Evolutionary conservation across 306 rosid genomes (phyloP), one percentile per base, ranked within the genome.

Genomic region (Spatholobus suberectus): DNA sequence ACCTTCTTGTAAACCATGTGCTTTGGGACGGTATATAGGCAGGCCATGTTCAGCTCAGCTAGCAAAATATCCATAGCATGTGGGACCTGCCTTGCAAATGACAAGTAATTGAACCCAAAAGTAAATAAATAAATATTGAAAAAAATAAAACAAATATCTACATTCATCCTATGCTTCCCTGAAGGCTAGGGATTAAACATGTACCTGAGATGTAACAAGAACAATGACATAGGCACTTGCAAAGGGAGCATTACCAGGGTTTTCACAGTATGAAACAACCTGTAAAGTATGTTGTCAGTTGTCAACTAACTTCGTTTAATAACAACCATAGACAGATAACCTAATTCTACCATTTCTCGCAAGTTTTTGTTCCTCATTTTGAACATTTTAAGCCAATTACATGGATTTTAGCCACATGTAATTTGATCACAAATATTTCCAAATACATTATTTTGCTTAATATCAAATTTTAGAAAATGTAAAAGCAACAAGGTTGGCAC

Each of bases 11-110:
- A 92, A 40, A 80, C 80, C 59, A 89, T 14, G 90, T 93, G 97
- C 90, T 95, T 95, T 63, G 98, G 99, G 72, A 93, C 94, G 40
- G 97, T 89, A 90, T 93, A 95, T 38, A 87, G 86, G 83, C 97
- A 95, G 82, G 90, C 97, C 86, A 41, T 83, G 74, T 95, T 93
- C 61, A 95, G 86, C 92, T 95, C 99, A 12, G 98, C 99, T 4
- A 95, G 92, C 85, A 95, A 77, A 81, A 95, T 27, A 91, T 90
- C 96, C 98, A 91, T 86, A 47, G 78, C 90, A 61, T 77, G 76
- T 32, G 98, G 98, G 79, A 90, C 90, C 99, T 95, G 86, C 78
- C 62, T 80, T 78, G 81, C 63, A 85, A 57, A 83, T 43, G 12
- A 73, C 65, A 40, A 69, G 43, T 71, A 80, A 54, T 51, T 34